Conservation (phyloP, 352 stramenopile genomes). For the Pilasporangium apinafurcum region DNA sequence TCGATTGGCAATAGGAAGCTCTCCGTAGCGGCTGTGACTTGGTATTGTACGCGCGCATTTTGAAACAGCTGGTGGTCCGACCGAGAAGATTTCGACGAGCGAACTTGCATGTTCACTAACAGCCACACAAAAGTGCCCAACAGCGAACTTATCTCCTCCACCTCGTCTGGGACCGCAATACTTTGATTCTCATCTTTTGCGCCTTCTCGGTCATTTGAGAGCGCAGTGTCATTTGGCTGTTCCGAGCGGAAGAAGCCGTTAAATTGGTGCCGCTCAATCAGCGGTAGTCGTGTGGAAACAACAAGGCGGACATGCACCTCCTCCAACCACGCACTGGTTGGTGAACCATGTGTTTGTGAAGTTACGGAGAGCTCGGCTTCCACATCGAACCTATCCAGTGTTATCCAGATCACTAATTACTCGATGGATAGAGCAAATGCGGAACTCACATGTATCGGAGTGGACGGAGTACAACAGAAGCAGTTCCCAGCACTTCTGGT, state of each 20-base stretch:
- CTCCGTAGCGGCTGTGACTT: slow-evolving; percentile 40
- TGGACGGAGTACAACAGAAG: slow-evolving; percentile 38
- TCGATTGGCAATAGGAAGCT: slow-evolving; percentile 43
- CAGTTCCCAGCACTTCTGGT: slow-evolving; percentile 19
- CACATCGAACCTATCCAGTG: slow-evolving; percentile 45
- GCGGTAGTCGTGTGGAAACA: slow-evolving; percentile 16
- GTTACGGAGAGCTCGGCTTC: slow-evolving; percentile 28
- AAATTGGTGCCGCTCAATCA: slow-evolving; percentile 26
- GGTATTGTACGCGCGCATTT: slow-evolving; percentile 35
- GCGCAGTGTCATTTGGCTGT: slow-evolving; percentile 2
- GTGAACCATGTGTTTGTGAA: neutral
- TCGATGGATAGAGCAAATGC: neutral
- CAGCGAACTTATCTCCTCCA: slow-evolving; percentile 8
- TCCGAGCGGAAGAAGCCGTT: slow-evolving; percentile 31
- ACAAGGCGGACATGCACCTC: slow-evolving; percentile 36
- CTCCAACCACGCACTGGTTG: slow-evolving; percentile 2
- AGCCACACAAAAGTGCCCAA: slow-evolving; percentile 36
- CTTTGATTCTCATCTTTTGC: slow-evolving; percentile 1
- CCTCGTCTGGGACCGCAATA: neutral
- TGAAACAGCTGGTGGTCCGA: neutral
- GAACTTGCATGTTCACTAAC: slow-evolving; percentile 36
- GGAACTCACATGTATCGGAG: slow-evolving; percentile 40
- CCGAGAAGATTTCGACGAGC: neutral
- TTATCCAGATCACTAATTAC: neutral
- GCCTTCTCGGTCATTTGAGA: slow-evolving; percentile 2